Evolutionary conservation across 179 eudicot genomes (phyloP).

Genomic region (Silene noctiflora): DNA sequence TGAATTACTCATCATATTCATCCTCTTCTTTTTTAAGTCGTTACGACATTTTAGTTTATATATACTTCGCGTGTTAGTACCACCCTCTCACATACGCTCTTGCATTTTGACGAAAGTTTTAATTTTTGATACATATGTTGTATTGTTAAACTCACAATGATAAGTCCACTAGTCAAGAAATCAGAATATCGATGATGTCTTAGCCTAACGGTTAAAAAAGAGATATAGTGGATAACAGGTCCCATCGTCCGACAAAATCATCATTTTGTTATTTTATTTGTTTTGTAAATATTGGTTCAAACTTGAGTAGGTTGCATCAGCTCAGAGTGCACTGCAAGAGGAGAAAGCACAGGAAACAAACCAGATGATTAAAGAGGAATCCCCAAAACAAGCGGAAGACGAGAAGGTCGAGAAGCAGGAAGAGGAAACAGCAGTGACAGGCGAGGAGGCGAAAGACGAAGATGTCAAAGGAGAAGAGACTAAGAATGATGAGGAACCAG

Average conservation of each 20-base stretch:
- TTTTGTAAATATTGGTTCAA: neutral
- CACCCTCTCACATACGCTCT: neutral
- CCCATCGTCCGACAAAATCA: neutral
- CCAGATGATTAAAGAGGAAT: conserved; percentile 10
- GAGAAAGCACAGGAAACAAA: conserved; percentile 26
- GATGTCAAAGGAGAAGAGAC: neutral
- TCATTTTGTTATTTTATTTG: neutral
- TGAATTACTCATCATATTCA: too few species aligned
- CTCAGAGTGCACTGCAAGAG: conserved; percentile 36
- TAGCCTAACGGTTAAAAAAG: too few species aligned
- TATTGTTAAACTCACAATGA: too few species aligned
- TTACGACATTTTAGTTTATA: neutral
- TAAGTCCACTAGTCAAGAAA: too few species aligned
- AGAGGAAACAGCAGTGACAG: neutral
- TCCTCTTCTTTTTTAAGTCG: too few species aligned
- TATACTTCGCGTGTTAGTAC: neutral
- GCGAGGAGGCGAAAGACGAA: neutral
- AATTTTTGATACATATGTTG: neutral
- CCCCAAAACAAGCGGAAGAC: conserved; percentile 12
- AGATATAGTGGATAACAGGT: too few species aligned
- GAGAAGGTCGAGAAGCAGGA: conserved; percentile 4
- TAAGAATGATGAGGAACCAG: conserved; percentile 14
- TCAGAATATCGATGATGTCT: too few species aligned
- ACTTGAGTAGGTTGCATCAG: conserved; percentile 41
- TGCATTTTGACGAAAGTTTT: neutral